Base-by-base conservation (phyloP, 1,139 yeast genomes). In the Saccharomyces hybrid region DNA sequence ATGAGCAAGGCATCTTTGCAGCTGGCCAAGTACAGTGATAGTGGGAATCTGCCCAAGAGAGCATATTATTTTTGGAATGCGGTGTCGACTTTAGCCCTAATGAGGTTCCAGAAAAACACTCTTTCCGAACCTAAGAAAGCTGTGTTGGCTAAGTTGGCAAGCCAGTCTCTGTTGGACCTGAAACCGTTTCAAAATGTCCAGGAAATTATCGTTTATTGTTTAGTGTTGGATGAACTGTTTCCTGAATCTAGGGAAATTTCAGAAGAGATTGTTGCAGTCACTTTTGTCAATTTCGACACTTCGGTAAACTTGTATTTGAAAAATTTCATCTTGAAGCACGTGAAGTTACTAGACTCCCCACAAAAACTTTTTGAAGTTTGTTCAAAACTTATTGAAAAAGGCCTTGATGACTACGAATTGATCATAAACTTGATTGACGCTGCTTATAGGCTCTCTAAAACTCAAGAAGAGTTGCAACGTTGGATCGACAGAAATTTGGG, bases 221-320 rank as follows among this genome's bases (percentile, higher is more conserved):
- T 56, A n/a, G 61, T 67, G 1, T 65, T 70, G 50, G 60, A 63
- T 46, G 63, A 61, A 41, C 52, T 67, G 42, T 67, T 63, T 42
- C 55, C 57, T 4, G 56, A 56, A n/a, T 59, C 61, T 44, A 48
- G 28, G 5, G 49, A 54, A 8, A 63, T 62, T 46, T 57, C 65
- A 0, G 49, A 54, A 2, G 67, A 63, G 42, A 63, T 69, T 31
- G 59, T 65, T 9, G 56, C 59, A 2, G 59, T 54, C 16, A 61
- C 68, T n/a, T 41, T 62, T 14, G 65, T 64, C 3, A 58, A 55
- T 16, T 57, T 69, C 49, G 53, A 60, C 14, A 56, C 54, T 2
- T 61, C 65, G 20, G 64, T 68, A 8, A 68, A 69, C 53, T 54
- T 69, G 27, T 65, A 66, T 42, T 54, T 67, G 54, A 69, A 69